Evolutionary conservation across 345 rosid species (phyloP).

Genomic region (Salix caprea): DNA sequence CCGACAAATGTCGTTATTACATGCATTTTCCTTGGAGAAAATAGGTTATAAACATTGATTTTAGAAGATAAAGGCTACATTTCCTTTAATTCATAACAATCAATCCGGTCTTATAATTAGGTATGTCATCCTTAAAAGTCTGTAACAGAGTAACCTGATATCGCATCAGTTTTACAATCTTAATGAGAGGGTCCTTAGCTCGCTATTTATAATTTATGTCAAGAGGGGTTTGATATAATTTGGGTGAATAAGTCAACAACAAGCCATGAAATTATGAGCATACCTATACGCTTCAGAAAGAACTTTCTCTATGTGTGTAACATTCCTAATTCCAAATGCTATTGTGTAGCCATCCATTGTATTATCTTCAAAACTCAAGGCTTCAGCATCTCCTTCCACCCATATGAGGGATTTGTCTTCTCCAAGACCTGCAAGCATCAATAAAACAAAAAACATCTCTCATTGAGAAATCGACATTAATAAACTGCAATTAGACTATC

Average conservation of each 20-base stretch:
- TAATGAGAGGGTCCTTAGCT: no score
- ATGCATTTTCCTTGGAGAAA: background rate
- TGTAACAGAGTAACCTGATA: no score
- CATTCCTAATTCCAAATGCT: conserved; percentile 98
- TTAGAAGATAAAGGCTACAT: background rate
- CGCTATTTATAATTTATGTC: no score
- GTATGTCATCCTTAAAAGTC: no score
- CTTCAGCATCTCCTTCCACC: conserved; percentile 95
- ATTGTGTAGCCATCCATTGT: conserved; percentile 94
- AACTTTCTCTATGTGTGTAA: conserved; percentile 89
- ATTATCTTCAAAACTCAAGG: conserved; percentile 61
- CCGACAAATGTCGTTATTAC: background rate
- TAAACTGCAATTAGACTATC: background rate
- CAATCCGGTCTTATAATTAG: no score
- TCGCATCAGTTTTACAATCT: no score
- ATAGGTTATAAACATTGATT: background rate
- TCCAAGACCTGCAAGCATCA: conserved; percentile 23
- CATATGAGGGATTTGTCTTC: conserved; percentile 66
- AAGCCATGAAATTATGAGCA: background rate
- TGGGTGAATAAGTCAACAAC: background rate
- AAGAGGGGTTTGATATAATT: no score
- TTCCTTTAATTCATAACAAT: no score
- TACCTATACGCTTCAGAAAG: conserved; percentile 76
- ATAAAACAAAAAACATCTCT: background rate
- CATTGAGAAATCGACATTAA: background rate